Evolutionary conservation across 1,139 yeast species (phyloP).

Genomic region (Candida buenavistaensis): DNA sequence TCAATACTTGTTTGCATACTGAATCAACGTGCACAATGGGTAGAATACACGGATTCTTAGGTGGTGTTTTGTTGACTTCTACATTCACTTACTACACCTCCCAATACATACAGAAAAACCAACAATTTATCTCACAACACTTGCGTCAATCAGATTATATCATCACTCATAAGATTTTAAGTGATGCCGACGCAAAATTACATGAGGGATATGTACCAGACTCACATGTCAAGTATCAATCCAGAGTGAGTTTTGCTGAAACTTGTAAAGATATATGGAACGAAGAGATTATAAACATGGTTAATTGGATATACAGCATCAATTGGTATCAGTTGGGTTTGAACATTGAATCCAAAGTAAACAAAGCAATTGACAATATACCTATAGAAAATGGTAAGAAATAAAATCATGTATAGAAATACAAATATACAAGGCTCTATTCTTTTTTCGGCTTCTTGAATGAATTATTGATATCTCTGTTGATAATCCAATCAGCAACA

Average conservation of each 20-base stretch:
- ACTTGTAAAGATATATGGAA: conserved; percentile 84
- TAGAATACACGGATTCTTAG: conserved; percentile 69
- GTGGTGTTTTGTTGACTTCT: conserved; percentile 66
- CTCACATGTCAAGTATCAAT: conserved; percentile 18
- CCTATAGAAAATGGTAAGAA: too few relatives aligned
- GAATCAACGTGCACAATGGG: conserved; percentile 41
- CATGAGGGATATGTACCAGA: conserved; percentile 2
- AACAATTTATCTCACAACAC: conserved; percentile 45
- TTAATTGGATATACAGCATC: conserved; percentile 63
- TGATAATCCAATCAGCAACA: conserved; percentile 52
- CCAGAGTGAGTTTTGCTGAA: conserved; percentile 45
- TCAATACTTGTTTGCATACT: neutral
- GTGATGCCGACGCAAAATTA: conserved; percentile 30
- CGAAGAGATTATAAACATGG: conserved; percentile 65
- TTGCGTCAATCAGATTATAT: conserved; percentile 49
- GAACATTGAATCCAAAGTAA: conserved; percentile 34
- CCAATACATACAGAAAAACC: conserved; percentile 53
- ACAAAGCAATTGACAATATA: conserved; percentile 17
- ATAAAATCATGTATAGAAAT: too few relatives aligned
- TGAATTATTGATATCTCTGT: conserved; percentile 47
- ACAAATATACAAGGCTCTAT: too few relatives aligned
- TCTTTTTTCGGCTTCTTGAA: conserved; percentile 16
- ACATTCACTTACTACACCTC: conserved; percentile 67
- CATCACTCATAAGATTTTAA: conserved; percentile 50
- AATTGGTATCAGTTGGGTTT: conserved; percentile 49